These are phyloP conservation scores for Phytophthora fragariae DNA, from an alignment of 352 stramenopile species.

Conservation along the genomic window DNA sequence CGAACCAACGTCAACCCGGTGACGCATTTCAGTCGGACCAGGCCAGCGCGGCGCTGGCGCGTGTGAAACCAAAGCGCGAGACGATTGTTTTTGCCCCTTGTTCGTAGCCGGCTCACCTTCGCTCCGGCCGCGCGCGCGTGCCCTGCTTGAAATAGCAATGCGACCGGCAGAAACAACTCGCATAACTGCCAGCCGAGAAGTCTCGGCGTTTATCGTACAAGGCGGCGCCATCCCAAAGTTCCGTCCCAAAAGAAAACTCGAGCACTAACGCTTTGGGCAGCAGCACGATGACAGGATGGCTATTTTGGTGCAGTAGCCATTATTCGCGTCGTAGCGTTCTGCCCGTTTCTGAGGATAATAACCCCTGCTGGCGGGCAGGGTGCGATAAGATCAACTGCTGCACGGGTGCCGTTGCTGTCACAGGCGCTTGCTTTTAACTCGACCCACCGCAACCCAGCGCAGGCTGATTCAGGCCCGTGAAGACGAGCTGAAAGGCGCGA, in stretches of 20 bases:
- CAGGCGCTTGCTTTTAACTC: too few species aligned
- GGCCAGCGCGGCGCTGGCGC: background rate
- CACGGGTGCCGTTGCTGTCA: background rate
- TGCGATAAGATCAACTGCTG: background rate
- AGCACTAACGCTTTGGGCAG: background rate
- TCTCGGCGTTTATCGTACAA: background rate
- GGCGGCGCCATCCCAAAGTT: background rate
- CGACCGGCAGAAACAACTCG: background rate
- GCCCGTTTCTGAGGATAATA: background rate
- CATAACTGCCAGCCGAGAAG: background rate
- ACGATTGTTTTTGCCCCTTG: constrained; percentile 3
- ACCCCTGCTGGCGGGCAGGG: too few species aligned
- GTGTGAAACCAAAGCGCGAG: background rate
- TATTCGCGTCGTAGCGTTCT: background rate
- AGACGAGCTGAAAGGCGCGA: background rate
- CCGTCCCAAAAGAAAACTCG: background rate
- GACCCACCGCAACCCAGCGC: background rate
- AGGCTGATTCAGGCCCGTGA: background rate
- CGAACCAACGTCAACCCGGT: background rate
- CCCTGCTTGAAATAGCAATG: constrained; percentile 11
- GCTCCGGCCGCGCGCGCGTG: background rate
- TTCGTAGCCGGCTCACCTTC: background rate
- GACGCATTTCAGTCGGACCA: background rate
- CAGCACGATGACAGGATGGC: background rate
- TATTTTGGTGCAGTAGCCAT: background rate